These are phyloP conservation scores for Gymnopus androsaceus DNA, from an alignment of 1,284 basidiomycete genomes.

Conservation along the genomic window DNA sequence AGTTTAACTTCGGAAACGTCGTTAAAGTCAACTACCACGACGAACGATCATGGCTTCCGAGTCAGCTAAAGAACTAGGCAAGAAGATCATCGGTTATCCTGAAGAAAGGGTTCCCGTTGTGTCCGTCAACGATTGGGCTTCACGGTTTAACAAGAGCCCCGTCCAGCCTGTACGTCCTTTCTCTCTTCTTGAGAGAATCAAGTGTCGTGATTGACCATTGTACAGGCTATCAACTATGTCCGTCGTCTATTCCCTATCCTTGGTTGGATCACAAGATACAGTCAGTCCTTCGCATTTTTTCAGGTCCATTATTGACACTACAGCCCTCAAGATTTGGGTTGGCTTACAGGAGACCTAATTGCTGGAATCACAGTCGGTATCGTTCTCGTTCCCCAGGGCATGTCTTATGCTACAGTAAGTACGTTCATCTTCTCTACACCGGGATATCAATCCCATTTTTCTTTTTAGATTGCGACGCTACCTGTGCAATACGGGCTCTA, in stretches of 20 bases:
- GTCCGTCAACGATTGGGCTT: slow-evolving; percentile 55
- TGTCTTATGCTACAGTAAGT: slow-evolving; percentile 76
- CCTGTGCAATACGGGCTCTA: slow-evolving; percentile 91
- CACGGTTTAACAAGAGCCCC: slow-evolving; percentile 36
- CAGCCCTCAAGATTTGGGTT: slow-evolving; percentile 57
- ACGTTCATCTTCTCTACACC: neutral
- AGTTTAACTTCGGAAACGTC: no score
- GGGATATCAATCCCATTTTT: neutral
- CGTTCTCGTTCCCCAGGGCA: slow-evolving; percentile 87
- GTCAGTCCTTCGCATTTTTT: slow-evolving; percentile 42
- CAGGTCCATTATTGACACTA: slow-evolving; percentile 3
- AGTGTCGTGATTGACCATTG: neutral
- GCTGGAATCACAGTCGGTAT: slow-evolving; percentile 91
- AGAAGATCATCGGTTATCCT: slow-evolving; percentile 61
- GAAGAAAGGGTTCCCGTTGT: slow-evolving; percentile 60
- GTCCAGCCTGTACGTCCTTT: slow-evolving; percentile 44
- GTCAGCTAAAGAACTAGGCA: slow-evolving; percentile 53
- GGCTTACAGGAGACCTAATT: slow-evolving; percentile 81
- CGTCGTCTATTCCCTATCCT: slow-evolving; percentile 80
- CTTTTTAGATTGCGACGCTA: slow-evolving; percentile 77
- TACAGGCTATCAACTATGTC: slow-evolving; percentile 63
- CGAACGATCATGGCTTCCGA: slow-evolving; percentile 39
- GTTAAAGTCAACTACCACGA: no score
- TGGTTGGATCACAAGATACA: slow-evolving; percentile 84
- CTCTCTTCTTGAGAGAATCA: slow-evolving; percentile 16